Evolutionary conservation across 768 basidiomycete genomes (phyloP).

Genomic region (Kwoniella sp.): DNA sequence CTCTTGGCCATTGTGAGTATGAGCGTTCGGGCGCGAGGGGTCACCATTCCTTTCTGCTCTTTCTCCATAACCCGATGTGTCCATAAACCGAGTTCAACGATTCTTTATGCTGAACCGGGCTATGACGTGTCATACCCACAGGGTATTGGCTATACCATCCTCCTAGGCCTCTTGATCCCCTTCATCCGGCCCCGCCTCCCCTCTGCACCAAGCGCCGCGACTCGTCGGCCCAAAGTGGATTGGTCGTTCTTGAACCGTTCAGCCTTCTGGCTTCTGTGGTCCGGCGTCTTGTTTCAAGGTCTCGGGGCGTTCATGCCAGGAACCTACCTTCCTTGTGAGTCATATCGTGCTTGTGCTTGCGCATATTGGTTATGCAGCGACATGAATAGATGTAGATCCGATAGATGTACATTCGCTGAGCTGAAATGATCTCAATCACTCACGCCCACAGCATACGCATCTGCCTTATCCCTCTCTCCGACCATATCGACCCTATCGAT

Average conservation of each 20-base stretch:
- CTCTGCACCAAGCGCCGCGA: slow-evolving; percentile 7
- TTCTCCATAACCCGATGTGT: too few relatives aligned
- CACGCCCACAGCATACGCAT: slow-evolving; percentile 28
- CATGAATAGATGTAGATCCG: too few relatives aligned
- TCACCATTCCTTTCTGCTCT: too few relatives aligned
- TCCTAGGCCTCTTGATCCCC: slow-evolving; percentile 28
- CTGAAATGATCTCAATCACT: background rate
- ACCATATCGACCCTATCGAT: slow-evolving; percentile 33
- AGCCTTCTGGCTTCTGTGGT: slow-evolving; percentile 36
- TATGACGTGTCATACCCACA: background rate
- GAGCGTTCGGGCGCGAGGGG: too few relatives aligned
- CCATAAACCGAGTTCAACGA: too few relatives aligned
- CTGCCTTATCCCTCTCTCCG: slow-evolving; percentile 24
- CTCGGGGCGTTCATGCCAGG: slow-evolving; percentile 38
- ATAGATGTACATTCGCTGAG: background rate
- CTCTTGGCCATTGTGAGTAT: slow-evolving; percentile 26
- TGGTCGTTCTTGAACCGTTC: slow-evolving; percentile 26
- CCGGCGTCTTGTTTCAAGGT: slow-evolving; percentile 31
- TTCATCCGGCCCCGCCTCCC: slow-evolving; percentile 35
- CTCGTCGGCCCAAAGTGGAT: slow-evolving; percentile 17
- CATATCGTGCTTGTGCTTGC: too few relatives aligned
- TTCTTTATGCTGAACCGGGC: too few relatives aligned
- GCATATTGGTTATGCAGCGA: too few relatives aligned
- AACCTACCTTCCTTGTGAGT: slow-evolving; percentile 39
- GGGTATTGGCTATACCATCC: slow-evolving; percentile 28